Conservation (phyloP, 1,139 yeast species). For the Taphrina wiesneri region DNA sequence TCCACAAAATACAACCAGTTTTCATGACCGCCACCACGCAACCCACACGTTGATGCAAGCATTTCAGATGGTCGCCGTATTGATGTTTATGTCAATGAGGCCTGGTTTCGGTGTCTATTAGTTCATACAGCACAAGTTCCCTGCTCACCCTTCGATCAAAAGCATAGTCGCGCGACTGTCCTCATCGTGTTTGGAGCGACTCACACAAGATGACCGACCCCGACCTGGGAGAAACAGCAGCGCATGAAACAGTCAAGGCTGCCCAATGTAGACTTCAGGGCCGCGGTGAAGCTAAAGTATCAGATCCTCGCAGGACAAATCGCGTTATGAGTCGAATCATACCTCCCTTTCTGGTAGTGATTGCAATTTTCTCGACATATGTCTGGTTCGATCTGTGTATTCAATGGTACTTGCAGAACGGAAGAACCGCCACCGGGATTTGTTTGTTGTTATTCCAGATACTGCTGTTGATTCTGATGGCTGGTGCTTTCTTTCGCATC, state of each 20-base stretch:
- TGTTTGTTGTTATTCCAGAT: slow-evolving; percentile 24
- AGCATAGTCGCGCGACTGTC: too few species aligned
- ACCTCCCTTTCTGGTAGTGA: slow-evolving; percentile 32
- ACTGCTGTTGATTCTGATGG: slow-evolving; percentile 27
- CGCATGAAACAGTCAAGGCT: not conserved
- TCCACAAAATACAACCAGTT: too few species aligned
- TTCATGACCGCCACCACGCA: too few species aligned
- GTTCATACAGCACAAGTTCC: not conserved
- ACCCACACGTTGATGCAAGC: too few species aligned
- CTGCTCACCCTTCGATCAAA: too few species aligned
- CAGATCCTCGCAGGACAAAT: slow-evolving; percentile 31
- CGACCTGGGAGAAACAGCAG: not conserved
- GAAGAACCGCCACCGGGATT: slow-evolving; percentile 22
- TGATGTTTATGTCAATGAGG: too few species aligned
- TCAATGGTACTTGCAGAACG: slow-evolving; percentile 25
- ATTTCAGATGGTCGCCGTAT: too few species aligned
- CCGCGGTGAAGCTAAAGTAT: not conserved
- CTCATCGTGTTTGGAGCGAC: not conserved
- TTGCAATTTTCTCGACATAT: slow-evolving; percentile 28
- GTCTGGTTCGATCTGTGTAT: slow-evolving; percentile 27
- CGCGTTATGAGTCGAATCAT: slow-evolving; percentile 31
- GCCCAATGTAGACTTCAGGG: not conserved
- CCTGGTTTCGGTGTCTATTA: too few species aligned
- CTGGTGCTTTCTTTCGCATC: slow-evolving; percentile 21
- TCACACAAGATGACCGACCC: not conserved